Conservation (phyloP, 2,329 filamentous ascomycete genomes). For the Fusarium tjaetaba region DNA sequence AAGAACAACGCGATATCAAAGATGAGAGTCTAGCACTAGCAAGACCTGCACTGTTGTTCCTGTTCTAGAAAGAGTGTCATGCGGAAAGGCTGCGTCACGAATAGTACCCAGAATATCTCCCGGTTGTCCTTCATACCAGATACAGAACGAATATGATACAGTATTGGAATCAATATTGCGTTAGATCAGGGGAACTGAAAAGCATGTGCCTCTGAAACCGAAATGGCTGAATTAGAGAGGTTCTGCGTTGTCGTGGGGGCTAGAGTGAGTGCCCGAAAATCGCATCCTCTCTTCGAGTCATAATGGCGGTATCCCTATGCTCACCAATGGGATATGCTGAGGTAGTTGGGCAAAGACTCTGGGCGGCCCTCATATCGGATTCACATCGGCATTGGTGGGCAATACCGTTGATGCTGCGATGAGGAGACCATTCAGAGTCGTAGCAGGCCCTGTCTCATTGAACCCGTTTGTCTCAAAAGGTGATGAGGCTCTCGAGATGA, state of each 20-base stretch:
- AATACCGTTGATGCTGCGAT: slow-evolving; percentile 34
- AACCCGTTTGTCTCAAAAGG: slow-evolving; percentile 31
- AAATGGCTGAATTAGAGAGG: slow-evolving; percentile 24
- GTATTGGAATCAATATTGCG: slow-evolving; percentile 11
- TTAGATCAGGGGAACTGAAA: slow-evolving; percentile 16
- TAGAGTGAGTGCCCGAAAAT: slow-evolving; percentile 30
- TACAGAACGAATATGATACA: slow-evolving; percentile 11
- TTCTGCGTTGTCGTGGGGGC: slow-evolving; percentile 36
- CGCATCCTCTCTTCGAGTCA: slow-evolving; percentile 36
- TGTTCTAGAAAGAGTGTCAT: slow-evolving; percentile 19
- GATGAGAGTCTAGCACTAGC: slow-evolving; percentile 6
- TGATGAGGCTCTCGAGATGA: slow-evolving; percentile 39
- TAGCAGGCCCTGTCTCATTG: slow-evolving; percentile 18
- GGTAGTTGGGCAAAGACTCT: slow-evolving; percentile 35
- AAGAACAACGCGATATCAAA: slow-evolving; percentile 28
- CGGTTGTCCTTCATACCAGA: slow-evolving; percentile 6
- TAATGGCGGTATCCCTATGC: slow-evolving; percentile 39
- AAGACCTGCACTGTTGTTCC: slow-evolving; percentile 4
- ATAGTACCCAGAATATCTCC: slow-evolving; percentile 19
- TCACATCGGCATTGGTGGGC: slow-evolving; percentile 31
- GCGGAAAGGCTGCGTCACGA: slow-evolving; percentile 30
- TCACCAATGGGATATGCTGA: slow-evolving; percentile 40
- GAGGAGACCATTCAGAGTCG: slow-evolving; percentile 32
- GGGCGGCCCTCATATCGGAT: slow-evolving; percentile 26
- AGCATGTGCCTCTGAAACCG: slow-evolving; percentile 26